Evolutionary conservation across 75 land plant species (phyloP).

Genomic region (Cryptomeria japonica): DNA sequence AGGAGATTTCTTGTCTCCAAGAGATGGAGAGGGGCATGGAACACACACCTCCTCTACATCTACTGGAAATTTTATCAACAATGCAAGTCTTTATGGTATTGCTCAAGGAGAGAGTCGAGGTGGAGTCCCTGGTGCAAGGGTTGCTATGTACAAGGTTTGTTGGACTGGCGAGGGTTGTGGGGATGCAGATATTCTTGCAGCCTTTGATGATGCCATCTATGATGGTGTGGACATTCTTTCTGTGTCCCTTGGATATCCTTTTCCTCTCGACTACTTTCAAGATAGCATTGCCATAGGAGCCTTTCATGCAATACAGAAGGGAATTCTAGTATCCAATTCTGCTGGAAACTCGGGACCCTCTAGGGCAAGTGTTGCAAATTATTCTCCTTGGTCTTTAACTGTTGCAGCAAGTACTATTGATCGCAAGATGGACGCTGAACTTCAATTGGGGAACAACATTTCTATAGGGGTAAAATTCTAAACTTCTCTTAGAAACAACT

Average conservation of each 20-base stretch:
- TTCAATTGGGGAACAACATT: background rate
- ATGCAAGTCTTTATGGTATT: slow-evolving; percentile 60
- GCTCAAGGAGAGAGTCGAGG: slow-evolving; percentile 56
- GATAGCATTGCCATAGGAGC: slow-evolving; percentile 27
- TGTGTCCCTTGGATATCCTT: slow-evolving; percentile 20
- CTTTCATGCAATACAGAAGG: slow-evolving; percentile 24
- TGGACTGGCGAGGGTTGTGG: slow-evolving; percentile 28
- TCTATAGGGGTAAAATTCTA: background rate
- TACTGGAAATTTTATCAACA: slow-evolving; percentile 24
- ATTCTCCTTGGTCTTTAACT: slow-evolving; percentile 35
- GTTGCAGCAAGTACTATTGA: slow-evolving; percentile 45
- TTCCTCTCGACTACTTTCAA: slow-evolving; percentile 33
- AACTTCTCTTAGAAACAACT: background rate
- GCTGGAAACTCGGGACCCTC: slow-evolving; percentile 45
- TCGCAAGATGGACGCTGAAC: background rate
- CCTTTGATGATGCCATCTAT: slow-evolving; percentile 16
- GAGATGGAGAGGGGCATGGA: slow-evolving; percentile 25
- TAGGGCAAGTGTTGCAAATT: slow-evolving; percentile 15
- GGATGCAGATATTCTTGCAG: slow-evolving; percentile 25
- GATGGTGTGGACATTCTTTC: slow-evolving; percentile 19
- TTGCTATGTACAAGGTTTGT: slow-evolving; percentile 91
- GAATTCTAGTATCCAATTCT: slow-evolving; percentile 26
- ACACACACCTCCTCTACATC: slow-evolving; percentile 38
- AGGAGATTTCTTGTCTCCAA: background rate
- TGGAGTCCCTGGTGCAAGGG: slow-evolving; percentile 72